These are phyloP conservation scores for Roridomyces roridus DNA, from an alignment of 768 basidiomycete genomes.

Conservation along the genomic window DNA sequence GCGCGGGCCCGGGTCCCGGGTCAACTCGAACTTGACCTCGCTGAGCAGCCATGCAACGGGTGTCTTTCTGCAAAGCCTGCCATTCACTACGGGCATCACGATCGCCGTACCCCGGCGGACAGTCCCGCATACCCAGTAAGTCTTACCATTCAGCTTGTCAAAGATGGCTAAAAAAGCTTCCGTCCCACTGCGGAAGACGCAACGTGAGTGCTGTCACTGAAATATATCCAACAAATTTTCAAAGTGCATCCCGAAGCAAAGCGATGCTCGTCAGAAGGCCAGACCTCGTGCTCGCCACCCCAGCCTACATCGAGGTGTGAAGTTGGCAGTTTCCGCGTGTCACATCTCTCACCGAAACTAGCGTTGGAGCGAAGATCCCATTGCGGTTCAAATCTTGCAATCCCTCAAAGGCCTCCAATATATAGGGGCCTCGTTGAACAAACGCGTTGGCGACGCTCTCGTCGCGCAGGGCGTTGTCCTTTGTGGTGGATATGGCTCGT, in stretches of 20 bases:
- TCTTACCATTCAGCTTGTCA: background rate
- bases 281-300: background rate
- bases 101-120: background rate
- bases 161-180: no score
- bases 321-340: background rate
- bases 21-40: background rate
- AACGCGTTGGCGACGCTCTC: background rate
- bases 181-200: background rate
- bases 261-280: conserved; percentile 2
- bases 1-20: no score
- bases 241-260: background rate
- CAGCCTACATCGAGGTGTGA: conserved; percentile 1
- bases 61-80: background rate
- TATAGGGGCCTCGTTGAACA: background rate
- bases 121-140: background rate
- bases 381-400: background rate
- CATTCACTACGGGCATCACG: background rate
- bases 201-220: background rate
- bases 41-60: conserved; percentile 1
- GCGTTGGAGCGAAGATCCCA: conserved; percentile 5
- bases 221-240: no score
- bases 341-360: background rate
- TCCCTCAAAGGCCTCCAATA: background rate
- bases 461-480: background rate
- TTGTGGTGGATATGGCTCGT: background rate